A percentile compares a stretch with the other conserved stretches of the same genome.
phyloP scores from a whole-genome alignment of 768 basidiomycete genomes.

The Suillus fuscotomentosus region DNA sequence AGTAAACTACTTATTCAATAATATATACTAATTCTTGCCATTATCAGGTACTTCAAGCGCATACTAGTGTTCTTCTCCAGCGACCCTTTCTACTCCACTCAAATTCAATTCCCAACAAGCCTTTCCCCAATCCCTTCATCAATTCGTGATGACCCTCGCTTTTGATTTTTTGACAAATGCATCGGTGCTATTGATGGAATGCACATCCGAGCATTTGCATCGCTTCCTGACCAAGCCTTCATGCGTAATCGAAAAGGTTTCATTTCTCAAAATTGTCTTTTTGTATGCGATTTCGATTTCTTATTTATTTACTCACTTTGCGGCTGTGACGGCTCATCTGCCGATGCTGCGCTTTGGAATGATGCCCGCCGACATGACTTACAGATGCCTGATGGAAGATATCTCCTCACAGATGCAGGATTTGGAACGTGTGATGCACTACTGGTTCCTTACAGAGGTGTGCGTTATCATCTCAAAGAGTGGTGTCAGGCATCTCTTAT shows the following conservation, averaged over 20 bases:
- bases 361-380: too few species aligned
- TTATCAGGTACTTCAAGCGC: conserved; percentile 12
- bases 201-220: not conserved
- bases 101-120: conserved; percentile 1
- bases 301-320: conserved; percentile 13
- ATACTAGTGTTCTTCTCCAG: conserved; percentile 10
- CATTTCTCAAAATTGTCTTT: conserved; percentile 21
- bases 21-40: not conserved
- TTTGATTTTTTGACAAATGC: conserved; percentile 4
- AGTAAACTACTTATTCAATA: too few species aligned
- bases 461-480: not conserved
- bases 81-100: conserved; percentile 1
- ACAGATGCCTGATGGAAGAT: not conserved
- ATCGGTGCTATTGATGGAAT: conserved; percentile 13
- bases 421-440: not conserved
- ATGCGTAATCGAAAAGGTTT: conserved; percentile 16
- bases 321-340: conserved; percentile 16
- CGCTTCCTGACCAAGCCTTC: not conserved
- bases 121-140: not conserved
- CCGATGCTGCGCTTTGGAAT: conserved; percentile 14
- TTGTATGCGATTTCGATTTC: conserved; percentile 16
- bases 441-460: not conserved
- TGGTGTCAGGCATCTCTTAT: not conserved
- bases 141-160: not conserved
- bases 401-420: conserved; percentile 2